These are phyloP conservation scores for Mortierella sp. DNA, from an alignment of 371 early-diverging fungal species.

Conservation along the genomic window DNA sequence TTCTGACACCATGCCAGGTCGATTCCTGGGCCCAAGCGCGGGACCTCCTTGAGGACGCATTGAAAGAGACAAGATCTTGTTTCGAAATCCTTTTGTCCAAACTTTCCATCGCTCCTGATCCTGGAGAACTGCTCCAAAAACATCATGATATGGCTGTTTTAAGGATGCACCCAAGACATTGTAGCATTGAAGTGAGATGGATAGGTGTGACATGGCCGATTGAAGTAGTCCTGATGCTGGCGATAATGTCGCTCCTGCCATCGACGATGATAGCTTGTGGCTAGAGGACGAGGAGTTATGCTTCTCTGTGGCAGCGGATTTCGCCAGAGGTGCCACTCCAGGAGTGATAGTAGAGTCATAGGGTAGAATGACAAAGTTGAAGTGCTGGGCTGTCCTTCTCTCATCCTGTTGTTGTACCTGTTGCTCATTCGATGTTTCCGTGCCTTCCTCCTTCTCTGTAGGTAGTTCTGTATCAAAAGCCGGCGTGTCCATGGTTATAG, in stretches of 20 bases:
- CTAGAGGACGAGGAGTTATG: not conserved
- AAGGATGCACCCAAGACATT: conserved; percentile 21
- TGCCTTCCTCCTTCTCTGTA: not conserved
- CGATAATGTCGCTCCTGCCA: not conserved
- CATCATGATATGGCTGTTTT: conserved; percentile 17
- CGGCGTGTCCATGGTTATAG: conserved; percentile 5
- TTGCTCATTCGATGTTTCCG: not conserved
- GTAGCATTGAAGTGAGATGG: conserved; percentile 13
- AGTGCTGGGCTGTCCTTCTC: conserved; percentile 15
- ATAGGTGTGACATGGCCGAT: conserved; percentile 14
- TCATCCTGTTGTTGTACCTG: conserved; percentile 24
- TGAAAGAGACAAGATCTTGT: conserved; percentile 46
- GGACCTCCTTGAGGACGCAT: conserved; percentile 50
- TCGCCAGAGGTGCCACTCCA: not conserved
- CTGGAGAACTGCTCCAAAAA: conserved; percentile 20
- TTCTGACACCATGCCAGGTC: conserved; percentile 45
- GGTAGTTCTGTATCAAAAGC: conserved; percentile 12
- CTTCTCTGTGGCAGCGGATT: not conserved
- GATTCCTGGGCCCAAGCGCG: conserved; percentile 40
- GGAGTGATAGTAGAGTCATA: conserved; percentile 23
- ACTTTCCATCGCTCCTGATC: conserved; percentile 38
- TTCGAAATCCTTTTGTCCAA: conserved; percentile 37
- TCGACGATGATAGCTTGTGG: not conserved
- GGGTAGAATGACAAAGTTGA: conserved; percentile 39
- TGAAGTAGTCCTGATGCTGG: not conserved